These are phyloP conservation scores for Backusella morwellensis DNA, from an alignment of 192 early-diverging fungal species.

Conservation along the genomic window DNA sequence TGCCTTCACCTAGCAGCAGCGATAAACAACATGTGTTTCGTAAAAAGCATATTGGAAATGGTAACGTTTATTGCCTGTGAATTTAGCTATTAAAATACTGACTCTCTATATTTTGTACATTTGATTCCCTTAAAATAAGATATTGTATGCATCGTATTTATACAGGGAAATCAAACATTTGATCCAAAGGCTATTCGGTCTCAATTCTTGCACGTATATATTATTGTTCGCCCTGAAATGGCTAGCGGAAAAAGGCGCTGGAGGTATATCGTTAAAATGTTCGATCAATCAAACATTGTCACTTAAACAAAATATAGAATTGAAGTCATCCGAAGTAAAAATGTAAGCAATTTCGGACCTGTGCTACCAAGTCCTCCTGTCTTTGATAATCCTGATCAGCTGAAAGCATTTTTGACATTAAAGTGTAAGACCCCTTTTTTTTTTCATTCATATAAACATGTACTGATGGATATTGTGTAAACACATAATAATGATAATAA, in stretches of 20 bases:
- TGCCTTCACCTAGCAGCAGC: slow-evolving; percentile 55
- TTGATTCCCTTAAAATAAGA: slow-evolving; percentile 26
- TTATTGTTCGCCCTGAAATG: slow-evolving; percentile 40
- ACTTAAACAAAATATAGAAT: slow-evolving; percentile 23
- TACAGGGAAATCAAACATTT: slow-evolving; percentile 46
- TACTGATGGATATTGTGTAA: no score
- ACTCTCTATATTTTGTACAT: no score
- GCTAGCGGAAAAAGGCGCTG: slow-evolving; percentile 4
- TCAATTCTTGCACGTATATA: slow-evolving; percentile 56
- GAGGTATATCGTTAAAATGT: slow-evolving; percentile 14
- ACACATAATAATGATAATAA: neutral
- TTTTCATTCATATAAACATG: no score
- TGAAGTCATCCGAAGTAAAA: slow-evolving; percentile 35
- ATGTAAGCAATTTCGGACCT: slow-evolving; percentile 53
- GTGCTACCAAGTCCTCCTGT: slow-evolving; percentile 44
- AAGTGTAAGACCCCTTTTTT: slow-evolving; percentile 22
- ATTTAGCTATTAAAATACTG: no score
- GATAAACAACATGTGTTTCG: slow-evolving; percentile 66
- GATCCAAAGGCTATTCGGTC: slow-evolving; percentile 49
- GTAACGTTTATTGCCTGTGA: neutral
- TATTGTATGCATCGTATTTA: slow-evolving; percentile 45
- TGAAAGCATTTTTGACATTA: slow-evolving; percentile 39
- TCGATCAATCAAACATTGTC: no score
- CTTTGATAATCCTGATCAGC: slow-evolving; percentile 34
- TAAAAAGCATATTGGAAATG: slow-evolving; percentile 59